These are phyloP conservation scores for Rhodamnia rubescens DNA, from an alignment of 345 rosid species.

Conservation along the genomic window DNA sequence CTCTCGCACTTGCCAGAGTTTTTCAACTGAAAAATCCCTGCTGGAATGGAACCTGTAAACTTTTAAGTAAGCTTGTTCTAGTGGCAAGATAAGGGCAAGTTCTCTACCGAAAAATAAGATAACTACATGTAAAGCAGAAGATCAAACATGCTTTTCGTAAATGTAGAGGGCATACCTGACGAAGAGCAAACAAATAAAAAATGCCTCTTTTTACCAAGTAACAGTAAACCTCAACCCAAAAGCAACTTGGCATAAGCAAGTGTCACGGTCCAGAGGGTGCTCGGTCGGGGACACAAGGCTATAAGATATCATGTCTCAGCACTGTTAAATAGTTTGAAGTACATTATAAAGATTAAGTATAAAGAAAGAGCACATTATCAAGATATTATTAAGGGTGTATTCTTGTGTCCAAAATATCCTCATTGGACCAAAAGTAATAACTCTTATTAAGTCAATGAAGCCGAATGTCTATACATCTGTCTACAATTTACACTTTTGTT, in stretches of 20 bases:
- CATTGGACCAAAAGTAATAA: background rate
- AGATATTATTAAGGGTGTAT: background rate
- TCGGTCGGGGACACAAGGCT: background rate
- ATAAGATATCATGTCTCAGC: background rate
- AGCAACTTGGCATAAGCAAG: background rate
- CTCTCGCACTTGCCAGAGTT: background rate
- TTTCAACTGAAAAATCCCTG: background rate
- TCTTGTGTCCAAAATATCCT: background rate
- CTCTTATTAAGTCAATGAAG: background rate
- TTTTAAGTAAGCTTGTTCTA: background rate
- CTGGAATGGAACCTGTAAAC: background rate
- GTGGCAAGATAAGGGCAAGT: background rate
- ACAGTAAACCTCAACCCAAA: background rate
- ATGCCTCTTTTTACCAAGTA: background rate
- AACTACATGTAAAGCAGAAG: background rate
- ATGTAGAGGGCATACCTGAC: background rate
- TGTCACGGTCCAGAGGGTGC: too few relatives aligned
- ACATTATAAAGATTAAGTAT: background rate
- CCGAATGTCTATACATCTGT: background rate
- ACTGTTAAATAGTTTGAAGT: background rate
- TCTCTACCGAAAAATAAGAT: background rate
- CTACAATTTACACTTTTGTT: background rate
- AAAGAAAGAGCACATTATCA: background rate
- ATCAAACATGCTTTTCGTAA: background rate
- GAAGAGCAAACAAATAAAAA: background rate